These are phyloP conservation scores for Lolium rigidum DNA, from an alignment of 176 grass and related monocot genomes.

Conservation along the genomic window DNA sequence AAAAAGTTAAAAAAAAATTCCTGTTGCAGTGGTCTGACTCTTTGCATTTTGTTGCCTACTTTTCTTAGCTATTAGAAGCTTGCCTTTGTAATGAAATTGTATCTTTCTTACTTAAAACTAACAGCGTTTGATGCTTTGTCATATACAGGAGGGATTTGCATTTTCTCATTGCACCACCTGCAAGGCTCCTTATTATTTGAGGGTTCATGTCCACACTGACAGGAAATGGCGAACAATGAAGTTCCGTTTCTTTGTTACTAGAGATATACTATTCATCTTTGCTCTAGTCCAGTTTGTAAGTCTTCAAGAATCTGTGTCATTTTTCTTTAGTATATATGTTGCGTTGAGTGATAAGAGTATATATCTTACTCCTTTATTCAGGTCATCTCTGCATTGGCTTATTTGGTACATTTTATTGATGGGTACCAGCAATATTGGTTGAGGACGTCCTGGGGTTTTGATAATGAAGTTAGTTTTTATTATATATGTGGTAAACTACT, in stretches of 20 bases:
- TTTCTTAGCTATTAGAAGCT: slow-evolving; percentile 2
- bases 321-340: slow-evolving; percentile 36
- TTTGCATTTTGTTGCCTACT: slow-evolving; percentile 26
- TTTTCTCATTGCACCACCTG: slow-evolving; percentile 99
- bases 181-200: slow-evolving; percentile 98
- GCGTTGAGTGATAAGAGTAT: slow-evolving; percentile 36
- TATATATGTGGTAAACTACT: slow-evolving; percentile 94
- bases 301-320: background rate
- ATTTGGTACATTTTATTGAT: slow-evolving; percentile 95
- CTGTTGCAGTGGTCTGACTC: slow-evolving; percentile 17
- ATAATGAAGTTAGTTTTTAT: slow-evolving; percentile 98
- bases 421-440: slow-evolving; percentile 90
- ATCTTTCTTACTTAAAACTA: background rate
- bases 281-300: slow-evolving; percentile 91
- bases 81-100: slow-evolving; percentile 16
- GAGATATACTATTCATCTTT: slow-evolving; percentile 98
- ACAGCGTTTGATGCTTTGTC: slow-evolving; percentile 26
- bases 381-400: slow-evolving; percentile 88
- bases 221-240: slow-evolving; percentile 98
- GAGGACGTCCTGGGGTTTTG: slow-evolving; percentile 85
- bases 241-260: slow-evolving; percentile 98
- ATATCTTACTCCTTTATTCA: slow-evolving; percentile 48
- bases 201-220: slow-evolving; percentile 95
- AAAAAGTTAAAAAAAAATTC: slow-evolving; percentile 9
- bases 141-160: slow-evolving; percentile 96